A percentile compares a stretch with the other conserved stretches of the same genome.
Evolutionary conservation across 495 filamentous ascomycete species (phyloP).

Genomic region (Penicillium salamii): DNA sequence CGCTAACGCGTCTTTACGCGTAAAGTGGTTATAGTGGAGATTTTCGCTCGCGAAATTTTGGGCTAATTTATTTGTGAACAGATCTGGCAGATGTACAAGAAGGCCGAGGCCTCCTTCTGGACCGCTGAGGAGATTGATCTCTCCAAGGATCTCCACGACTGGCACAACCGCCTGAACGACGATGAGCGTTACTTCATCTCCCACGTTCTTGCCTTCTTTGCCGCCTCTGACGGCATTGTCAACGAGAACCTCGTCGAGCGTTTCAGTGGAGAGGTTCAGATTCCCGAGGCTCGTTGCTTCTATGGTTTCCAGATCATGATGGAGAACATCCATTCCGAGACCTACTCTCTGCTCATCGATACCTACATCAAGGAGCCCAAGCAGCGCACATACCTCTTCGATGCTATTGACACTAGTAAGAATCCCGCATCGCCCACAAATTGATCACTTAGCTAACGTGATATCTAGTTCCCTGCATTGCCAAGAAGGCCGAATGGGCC

Average conservation of each 20-base stretch:
- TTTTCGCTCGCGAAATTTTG: constrained; percentile 15
- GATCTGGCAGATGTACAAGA: constrained; percentile 99
- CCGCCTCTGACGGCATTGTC: constrained; percentile 98
- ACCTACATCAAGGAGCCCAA: constrained; percentile 99
- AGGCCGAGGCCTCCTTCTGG: constrained; percentile 99
- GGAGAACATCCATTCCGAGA: constrained; percentile 99
- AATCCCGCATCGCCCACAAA: constrained; percentile 1
- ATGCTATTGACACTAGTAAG: constrained; percentile 95
- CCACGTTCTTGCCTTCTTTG: constrained; percentile 98
- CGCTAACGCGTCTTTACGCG: constrained; percentile 58
- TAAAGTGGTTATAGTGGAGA: constrained; percentile 51
- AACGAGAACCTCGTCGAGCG: constrained; percentile 99
- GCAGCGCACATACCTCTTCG: constrained; percentile 93
- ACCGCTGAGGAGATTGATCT: constrained; percentile 99
- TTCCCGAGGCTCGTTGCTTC: constrained; percentile 98
- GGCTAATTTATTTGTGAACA: constrained; percentile 33
- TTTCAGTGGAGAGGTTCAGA: constrained; percentile 95
- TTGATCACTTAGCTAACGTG: constrained; percentile 24
- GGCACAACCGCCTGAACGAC: constrained; percentile 95
- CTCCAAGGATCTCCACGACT: constrained; percentile 97
- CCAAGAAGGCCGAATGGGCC: constrained; percentile 98
- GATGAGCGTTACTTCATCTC: constrained; percentile 98
- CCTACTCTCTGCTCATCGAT: constrained; percentile 98
- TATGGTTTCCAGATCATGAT: constrained; percentile 99
- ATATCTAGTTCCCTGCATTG: constrained; percentile 78